Percentiles rank a stretch among this genome's conserved stretches.
phyloP scores from a whole-genome alignment of 495 filamentous ascomycete genomes.

The Xylaria flabelliformis region DNA sequence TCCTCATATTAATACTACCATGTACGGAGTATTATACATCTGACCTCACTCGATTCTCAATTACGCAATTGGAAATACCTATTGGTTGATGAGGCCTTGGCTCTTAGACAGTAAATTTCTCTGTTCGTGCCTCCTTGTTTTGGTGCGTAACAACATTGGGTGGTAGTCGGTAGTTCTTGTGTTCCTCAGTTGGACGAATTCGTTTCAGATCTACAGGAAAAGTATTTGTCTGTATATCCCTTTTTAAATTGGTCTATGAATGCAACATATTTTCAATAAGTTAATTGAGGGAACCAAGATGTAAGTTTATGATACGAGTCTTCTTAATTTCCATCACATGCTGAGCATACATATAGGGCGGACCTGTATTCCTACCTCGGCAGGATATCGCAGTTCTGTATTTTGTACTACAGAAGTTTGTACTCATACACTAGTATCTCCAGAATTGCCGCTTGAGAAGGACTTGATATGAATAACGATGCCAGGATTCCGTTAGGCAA shows the following conservation, averaged over 20 bases:
- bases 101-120: neutral
- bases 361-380: neutral
- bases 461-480: neutral
- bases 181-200: neutral
- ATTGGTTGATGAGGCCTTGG: neutral
- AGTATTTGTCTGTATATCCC: neutral
- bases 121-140: neutral
- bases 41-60: neutral
- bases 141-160: neutral
- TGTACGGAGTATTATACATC: neutral
- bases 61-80: constrained; percentile 7
- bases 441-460: neutral
- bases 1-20: neutral
- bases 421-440: neutral
- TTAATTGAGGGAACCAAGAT: neutral
- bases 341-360: neutral
- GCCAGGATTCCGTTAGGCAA: no score
- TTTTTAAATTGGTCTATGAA: neutral
- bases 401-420: neutral
- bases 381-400: neutral
- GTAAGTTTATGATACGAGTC: neutral
- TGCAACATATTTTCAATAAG: neutral
- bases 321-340: neutral
- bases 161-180: neutral
- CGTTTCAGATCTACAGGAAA: neutral